Base-by-base conservation (phyloP, 768 basidiomycete species). In the Tephrocybe sp. region DNA sequence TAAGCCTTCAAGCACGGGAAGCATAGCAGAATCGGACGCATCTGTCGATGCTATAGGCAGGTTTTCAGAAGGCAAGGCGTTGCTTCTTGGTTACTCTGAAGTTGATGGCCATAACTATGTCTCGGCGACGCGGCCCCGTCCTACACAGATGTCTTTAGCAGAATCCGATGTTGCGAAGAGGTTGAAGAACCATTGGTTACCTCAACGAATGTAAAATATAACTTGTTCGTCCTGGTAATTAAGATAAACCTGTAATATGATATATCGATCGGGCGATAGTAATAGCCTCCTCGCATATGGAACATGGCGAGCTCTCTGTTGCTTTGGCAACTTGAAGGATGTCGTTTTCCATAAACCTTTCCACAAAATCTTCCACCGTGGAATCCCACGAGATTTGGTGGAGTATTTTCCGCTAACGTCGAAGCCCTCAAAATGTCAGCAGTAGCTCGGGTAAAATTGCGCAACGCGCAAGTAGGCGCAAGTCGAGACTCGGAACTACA, bases 121-220 rank as follows among this genome's bases (percentile, higher is more conserved):
- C 19, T 42, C 42, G 31, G 43, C 51, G 18, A 45, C 22, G 25
- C 42, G 36, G 23, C 19, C 22, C 25, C 21, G 43, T 36, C 45
- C 31, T 19, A 42, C 25, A n/a, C 66, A 65, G 30, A 53, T 79
- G 19, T 65, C 70, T 15, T 63, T 62, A n/a, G 78, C 71, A 5
- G 88, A 89, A 64, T 71, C 69, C 42, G 82, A 85, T 61, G 86
- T 89, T 7, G 84, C 74, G 11, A 77, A 66, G 47, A 63, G 57
- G 40, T 61, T 89, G 53, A 75, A 67, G 44, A 74, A 71, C 22
- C 86, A 90, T 60, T 90, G 88, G 88, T 67, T 73, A 21, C 87
- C 83, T 0, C 78, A 83, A 47, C 77, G 69, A 50, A 66, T 80
- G 34, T 86, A 66, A n/a, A n/a, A 40, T 29, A 9, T 16, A 7